These are phyloP conservation scores for Earliella scabrosa DNA, from an alignment of 1,284 basidiomycete genomes.

Conservation along the genomic window DNA sequence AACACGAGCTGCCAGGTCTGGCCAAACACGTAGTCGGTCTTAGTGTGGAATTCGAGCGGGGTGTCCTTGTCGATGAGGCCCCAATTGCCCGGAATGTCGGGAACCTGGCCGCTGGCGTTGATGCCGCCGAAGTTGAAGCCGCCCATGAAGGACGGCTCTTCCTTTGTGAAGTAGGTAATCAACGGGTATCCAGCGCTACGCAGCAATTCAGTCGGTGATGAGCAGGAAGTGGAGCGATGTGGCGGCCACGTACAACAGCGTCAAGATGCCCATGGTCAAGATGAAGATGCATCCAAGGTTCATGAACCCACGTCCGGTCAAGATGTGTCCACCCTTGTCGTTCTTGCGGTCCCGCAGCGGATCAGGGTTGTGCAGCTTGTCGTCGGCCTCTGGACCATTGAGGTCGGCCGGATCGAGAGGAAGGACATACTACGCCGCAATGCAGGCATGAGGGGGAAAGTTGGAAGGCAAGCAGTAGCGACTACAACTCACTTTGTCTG, in stretches of 20 bases:
- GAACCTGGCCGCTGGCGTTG: conserved; percentile 79
- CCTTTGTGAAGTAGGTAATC: conserved; percentile 66
- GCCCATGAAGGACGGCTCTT: conserved; percentile 54
- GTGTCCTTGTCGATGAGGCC: conserved; percentile 82
- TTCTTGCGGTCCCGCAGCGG: conserved; percentile 70
- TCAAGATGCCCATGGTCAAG: conserved; percentile 62
- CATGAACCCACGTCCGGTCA: conserved; percentile 73
- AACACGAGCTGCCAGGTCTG: conserved; percentile 72
- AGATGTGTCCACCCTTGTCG: conserved; percentile 66
- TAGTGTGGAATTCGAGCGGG: conserved; percentile 63
- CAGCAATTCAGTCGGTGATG: neutral
- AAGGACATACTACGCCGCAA: conserved; percentile 62
- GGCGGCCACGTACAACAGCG: conserved; percentile 67
- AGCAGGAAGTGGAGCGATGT: too few species aligned
- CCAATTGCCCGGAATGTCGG: conserved; percentile 70
- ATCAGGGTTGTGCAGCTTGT: conserved; percentile 78
- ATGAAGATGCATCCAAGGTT: conserved; percentile 81
- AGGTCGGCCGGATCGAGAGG: conserved; percentile 71
- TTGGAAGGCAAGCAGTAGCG: too few species aligned
- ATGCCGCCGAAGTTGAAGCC: conserved; percentile 84
- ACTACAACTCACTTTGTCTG: conserved; percentile 41
- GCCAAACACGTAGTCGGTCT: conserved; percentile 56
- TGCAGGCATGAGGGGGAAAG: neutral
- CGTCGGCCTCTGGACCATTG: conserved; percentile 64
- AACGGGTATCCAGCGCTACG: conserved; percentile 82